A percentile compares a stretch with the other conserved stretches of the same genome.
phyloP scores from a whole-genome alignment of 257 asterid species.

The Solanum appendiculatum region DNA sequence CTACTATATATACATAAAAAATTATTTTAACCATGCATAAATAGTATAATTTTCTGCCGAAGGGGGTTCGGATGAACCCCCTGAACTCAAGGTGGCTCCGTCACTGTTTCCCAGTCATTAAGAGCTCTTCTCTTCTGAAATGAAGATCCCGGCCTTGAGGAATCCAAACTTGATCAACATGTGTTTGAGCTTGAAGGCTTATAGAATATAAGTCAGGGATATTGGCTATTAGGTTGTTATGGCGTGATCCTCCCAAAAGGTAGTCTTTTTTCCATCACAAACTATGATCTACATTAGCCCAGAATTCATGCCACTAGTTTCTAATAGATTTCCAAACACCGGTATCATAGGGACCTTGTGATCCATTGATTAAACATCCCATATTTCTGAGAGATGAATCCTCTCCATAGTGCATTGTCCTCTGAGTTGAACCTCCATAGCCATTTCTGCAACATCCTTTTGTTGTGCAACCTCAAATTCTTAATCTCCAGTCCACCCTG shows the following conservation, averaged over 20 bases:
- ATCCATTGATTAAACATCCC: not conserved
- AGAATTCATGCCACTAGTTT: not conserved
- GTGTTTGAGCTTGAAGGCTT: not conserved
- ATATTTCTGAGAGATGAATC: not conserved
- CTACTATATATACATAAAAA: too few relatives aligned
- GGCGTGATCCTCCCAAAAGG: not conserved
- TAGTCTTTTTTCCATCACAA: not conserved
- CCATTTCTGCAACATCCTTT: not conserved
- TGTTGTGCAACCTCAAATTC: not conserved
- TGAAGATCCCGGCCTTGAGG: not conserved
- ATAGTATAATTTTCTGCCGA: too few relatives aligned
- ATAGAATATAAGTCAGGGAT: not conserved
- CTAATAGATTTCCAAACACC: not conserved
- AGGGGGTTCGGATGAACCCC: too few relatives aligned
- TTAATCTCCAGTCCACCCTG: not conserved
- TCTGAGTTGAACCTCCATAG: not conserved
- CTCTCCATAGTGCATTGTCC: not conserved
- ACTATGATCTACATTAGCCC: not conserved
- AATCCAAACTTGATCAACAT: not conserved
- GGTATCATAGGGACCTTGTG: not conserved
- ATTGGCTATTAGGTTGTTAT: not conserved
- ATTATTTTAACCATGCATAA: too few relatives aligned
- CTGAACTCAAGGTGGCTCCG: too few relatives aligned
- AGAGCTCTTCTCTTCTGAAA: not conserved
- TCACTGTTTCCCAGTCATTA: not conserved